Conservation (phyloP, 106 monocot species). For the Dactylorhiza incarnata region DNA sequence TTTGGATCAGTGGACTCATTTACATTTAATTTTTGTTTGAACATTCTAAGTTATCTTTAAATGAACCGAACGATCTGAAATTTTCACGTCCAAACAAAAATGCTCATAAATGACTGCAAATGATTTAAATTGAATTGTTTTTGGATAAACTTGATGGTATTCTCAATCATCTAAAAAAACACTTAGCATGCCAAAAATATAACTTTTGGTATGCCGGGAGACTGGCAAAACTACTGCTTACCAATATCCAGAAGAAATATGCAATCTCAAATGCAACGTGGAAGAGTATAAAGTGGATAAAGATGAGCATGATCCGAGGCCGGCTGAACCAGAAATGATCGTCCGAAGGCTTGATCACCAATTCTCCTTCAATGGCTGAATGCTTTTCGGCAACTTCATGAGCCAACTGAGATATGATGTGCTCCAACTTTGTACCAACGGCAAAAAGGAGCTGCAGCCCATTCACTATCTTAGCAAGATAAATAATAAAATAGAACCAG, state of each 20-base stretch:
- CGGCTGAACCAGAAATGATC: slow-evolving; percentile 72
- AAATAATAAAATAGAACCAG: background rate
- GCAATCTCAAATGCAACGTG: slow-evolving; percentile 77
- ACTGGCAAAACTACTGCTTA: slow-evolving; percentile 14
- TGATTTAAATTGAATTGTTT: too few relatives aligned
- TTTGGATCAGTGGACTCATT: too few relatives aligned
- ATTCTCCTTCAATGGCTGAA: slow-evolving; percentile 46
- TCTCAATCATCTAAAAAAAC: too few relatives aligned
- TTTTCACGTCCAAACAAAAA: too few relatives aligned
- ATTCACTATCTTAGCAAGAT: background rate
- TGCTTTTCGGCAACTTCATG: slow-evolving; percentile 77
- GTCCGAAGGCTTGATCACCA: slow-evolving; percentile 62
- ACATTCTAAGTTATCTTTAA: too few relatives aligned
- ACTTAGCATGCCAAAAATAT: too few relatives aligned
- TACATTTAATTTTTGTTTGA: too few relatives aligned
- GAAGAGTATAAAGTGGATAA: slow-evolving; percentile 75
- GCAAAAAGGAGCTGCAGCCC: slow-evolving; percentile 51
- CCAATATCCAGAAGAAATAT: slow-evolving; percentile 71
- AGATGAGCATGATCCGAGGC: slow-evolving; percentile 41
- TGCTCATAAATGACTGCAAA: too few relatives aligned
- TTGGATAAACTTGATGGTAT: too few relatives aligned
- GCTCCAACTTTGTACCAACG: slow-evolving; percentile 64
- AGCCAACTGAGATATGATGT: slow-evolving; percentile 53
- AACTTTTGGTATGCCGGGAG: too few relatives aligned
- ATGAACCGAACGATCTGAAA: too few relatives aligned